Evolutionary conservation across 2,329 filamentous ascomycete genomes (phyloP).

Genomic region (Cladosporium sp.): DNA sequence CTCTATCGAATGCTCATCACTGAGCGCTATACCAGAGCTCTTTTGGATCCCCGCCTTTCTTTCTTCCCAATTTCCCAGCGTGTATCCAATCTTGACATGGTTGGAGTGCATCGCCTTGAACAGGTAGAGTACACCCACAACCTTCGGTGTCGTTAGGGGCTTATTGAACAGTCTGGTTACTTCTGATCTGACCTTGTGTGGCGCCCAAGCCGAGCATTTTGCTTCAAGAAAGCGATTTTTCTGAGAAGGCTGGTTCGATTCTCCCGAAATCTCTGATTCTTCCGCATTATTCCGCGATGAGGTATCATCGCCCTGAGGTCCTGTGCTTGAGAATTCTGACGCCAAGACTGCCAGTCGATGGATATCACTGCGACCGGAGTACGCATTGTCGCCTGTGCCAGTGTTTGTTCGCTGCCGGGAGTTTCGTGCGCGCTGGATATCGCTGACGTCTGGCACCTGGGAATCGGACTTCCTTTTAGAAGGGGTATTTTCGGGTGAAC

Average conservation of each 20-base stretch:
- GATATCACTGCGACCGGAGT: no score
- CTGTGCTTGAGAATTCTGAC: no score
- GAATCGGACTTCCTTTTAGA: neutral
- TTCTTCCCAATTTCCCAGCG: neutral
- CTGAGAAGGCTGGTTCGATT: neutral
- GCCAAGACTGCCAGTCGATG: no score
- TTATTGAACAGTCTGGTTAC: neutral
- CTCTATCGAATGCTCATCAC: neutral
- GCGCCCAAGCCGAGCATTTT: neutral
- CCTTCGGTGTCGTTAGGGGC: neutral
- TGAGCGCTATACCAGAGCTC: neutral
- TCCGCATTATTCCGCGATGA: neutral
- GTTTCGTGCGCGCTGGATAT: no score
- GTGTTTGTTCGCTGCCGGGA: no score
- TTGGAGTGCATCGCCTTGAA: neutral
- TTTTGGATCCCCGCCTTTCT: neutral
- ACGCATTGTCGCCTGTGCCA: no score
- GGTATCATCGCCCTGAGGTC: no score
- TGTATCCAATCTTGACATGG: slow-evolving; percentile 4
- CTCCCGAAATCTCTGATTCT: neutral
- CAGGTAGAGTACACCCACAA: neutral
- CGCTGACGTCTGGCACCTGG: no score
- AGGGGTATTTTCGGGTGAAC: neutral
- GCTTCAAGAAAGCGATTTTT: neutral
- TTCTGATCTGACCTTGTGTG: neutral